Conservation (phyloP, 345 rosid genomes). For the Heritiera littoralis region DNA sequence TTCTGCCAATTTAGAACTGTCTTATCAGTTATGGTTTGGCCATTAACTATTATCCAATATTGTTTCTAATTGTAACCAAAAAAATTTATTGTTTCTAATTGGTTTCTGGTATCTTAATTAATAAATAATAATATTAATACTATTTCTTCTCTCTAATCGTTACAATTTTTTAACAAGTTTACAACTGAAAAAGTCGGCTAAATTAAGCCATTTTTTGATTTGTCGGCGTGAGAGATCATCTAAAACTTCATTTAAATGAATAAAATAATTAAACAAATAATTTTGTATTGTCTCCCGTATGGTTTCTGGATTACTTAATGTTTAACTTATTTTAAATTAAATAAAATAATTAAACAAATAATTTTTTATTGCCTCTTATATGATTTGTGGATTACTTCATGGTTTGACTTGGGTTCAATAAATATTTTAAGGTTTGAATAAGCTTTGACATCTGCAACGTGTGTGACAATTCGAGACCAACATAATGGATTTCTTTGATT, state of each 20-base stretch:
- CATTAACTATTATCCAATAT: not conserved
- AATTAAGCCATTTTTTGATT: constrained; percentile 39
- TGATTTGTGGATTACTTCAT: not conserved
- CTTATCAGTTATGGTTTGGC: not conserved
- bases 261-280: not conserved
- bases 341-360: no score
- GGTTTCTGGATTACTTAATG: not conserved
- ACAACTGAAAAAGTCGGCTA: constrained; percentile 36
- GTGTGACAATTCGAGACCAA: constrained; percentile 17
- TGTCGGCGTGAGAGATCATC: constrained; percentile 39
- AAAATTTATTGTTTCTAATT: not conserved
- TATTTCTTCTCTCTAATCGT: constrained; percentile 23
- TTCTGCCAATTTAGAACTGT: constrained; percentile 38
- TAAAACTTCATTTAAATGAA: not conserved
- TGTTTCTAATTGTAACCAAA: not conserved
- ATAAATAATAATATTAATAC: not conserved
- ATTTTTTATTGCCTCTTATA: not conserved
- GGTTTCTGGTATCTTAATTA: not conserved
- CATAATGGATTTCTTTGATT: not conserved
- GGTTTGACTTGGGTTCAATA: constrained; percentile 23
- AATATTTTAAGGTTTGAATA: not conserved
- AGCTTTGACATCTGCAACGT: constrained; percentile 10
- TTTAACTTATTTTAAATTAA: constrained; percentile 23
- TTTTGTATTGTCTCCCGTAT: not conserved
- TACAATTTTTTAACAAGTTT: not conserved